Evolutionary conservation across 2,329 filamentous ascomycete genomes (phyloP).

Genomic region (Remersonia thermophila): DNA sequence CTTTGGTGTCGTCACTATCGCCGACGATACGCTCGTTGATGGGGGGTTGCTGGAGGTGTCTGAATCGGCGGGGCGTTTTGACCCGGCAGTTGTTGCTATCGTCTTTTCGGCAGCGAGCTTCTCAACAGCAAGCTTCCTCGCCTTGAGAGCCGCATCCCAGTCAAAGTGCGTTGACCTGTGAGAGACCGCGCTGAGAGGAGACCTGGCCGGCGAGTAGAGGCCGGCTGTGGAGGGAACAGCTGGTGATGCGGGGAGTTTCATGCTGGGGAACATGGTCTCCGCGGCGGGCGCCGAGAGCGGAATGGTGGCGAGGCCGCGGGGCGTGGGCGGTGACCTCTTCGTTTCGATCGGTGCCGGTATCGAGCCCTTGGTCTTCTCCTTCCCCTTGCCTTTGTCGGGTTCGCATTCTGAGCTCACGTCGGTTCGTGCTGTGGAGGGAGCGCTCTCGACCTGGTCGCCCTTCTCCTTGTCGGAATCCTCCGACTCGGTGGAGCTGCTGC

Average conservation of each 20-base stretch:
- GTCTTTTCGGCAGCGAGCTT: slow-evolving; percentile 25
- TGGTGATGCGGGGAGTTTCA: slow-evolving; percentile 69
- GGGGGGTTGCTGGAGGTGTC: slow-evolving; percentile 10
- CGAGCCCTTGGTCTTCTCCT: slow-evolving; percentile 11
- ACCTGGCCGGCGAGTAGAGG: slow-evolving; percentile 54
- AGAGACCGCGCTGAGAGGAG: slow-evolving; percentile 60
- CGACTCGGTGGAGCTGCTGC: slow-evolving; percentile 26
- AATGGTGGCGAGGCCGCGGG: slow-evolving; percentile 24
- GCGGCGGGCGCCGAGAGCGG: slow-evolving; percentile 49
- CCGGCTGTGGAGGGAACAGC: slow-evolving; percentile 41
- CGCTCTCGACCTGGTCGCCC: slow-evolving; percentile 25
- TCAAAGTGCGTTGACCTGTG: slow-evolving; percentile 63
- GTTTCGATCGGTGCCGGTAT: slow-evolving; percentile 16
- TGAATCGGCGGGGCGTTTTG: slow-evolving; percentile 17
- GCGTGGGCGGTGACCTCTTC: slow-evolving; percentile 12
- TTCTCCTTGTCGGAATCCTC: slow-evolving; percentile 23
- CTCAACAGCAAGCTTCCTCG: slow-evolving; percentile 48
- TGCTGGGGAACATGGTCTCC: slow-evolving; percentile 47
- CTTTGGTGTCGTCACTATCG: slow-evolving; percentile 5
- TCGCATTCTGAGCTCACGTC: slow-evolving; percentile 45
- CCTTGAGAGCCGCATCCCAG: slow-evolving; percentile 62
- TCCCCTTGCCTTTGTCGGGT: slow-evolving; percentile 30
- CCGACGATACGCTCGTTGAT: slow-evolving; percentile 4
- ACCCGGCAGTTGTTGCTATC: slow-evolving; percentile 18
- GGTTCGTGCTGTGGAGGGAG: slow-evolving; percentile 44